A percentile compares a stretch with the other conserved stretches of the same genome.
phyloP scores from a whole-genome alignment of 2,329 filamentous ascomycete genomes.

The Alternaria brassicicola region DNA sequence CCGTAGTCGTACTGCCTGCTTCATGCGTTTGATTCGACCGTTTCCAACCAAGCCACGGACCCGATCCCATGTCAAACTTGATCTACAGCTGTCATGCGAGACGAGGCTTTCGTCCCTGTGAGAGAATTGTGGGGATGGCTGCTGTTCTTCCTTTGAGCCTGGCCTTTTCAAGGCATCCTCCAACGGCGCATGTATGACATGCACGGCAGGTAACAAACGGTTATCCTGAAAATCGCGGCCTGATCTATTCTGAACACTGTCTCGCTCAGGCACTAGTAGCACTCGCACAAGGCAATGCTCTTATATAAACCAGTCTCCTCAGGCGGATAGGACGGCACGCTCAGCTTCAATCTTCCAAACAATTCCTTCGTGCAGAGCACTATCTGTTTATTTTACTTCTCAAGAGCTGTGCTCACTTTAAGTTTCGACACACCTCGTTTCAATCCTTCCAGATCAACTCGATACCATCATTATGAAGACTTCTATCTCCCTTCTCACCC shows the following conservation, averaged over 20 bases:
- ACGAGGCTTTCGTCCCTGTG: constrained; percentile 32
- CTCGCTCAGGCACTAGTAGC: constrained; percentile 15
- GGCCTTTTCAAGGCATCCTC: constrained; percentile 37
- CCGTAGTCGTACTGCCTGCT: constrained; percentile 21
- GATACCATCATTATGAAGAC: constrained; percentile 43
- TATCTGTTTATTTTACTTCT: constrained; percentile 33
- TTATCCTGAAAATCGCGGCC: constrained; percentile 20
- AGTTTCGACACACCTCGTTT: constrained; percentile 32
- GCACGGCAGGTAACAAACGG: constrained; percentile 35
- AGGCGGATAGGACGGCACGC: constrained; percentile 21
- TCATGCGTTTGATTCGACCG: constrained; percentile 45
- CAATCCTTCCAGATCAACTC: constrained; percentile 21
- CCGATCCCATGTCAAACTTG: constrained; percentile 23
- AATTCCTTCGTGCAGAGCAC: constrained; percentile 44
- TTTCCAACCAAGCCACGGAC: constrained; percentile 29
- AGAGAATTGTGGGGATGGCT: constrained; percentile 35
- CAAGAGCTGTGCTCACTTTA: constrained; percentile 47
- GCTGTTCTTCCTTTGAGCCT: constrained; percentile 25
- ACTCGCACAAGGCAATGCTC: constrained; percentile 7
- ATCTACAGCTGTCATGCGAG: constrained; percentile 24
- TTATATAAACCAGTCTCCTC: constrained; percentile 32
- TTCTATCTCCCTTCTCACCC: constrained; percentile 40
- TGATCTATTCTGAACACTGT: constrained; percentile 17
- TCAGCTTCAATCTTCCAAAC: constrained; percentile 23
- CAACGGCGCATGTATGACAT: constrained; percentile 44